A percentile compares a stretch with the other conserved stretches of the same genome.
These are phyloP conservation scores for Sindora glabra DNA, from an alignment of 306 rosid genomes.

Conservation along the genomic window DNA sequence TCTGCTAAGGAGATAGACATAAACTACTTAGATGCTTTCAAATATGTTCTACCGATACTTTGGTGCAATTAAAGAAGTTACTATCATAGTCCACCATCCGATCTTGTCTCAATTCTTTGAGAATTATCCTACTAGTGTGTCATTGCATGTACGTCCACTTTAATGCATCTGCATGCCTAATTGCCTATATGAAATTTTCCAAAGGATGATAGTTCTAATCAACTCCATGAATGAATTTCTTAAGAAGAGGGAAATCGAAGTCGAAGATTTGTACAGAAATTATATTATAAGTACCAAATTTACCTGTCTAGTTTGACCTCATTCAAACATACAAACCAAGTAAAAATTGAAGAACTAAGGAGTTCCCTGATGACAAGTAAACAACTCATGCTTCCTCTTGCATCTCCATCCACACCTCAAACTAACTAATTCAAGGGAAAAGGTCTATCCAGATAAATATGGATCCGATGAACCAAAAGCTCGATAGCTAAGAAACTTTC, in stretches of 20 bases:
- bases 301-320: not conserved
- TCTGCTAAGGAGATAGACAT: not conserved
- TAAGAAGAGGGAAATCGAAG: not conserved
- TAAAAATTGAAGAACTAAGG: not conserved
- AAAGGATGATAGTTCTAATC: not conserved
- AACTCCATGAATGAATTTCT: not conserved
- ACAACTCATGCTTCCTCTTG: not conserved
- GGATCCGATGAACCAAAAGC: slow-evolving; percentile 5
- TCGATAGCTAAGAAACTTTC: not conserved
- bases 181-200: not conserved
- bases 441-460: not conserved
- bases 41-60: not conserved
- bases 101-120: not conserved
- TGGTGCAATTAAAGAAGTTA: not conserved
- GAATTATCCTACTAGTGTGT: not conserved
- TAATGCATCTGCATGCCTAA: not conserved
- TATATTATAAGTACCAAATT: not conserved
- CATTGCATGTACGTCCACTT: not conserved
- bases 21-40: not conserved
- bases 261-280: not conserved
- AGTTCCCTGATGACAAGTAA: not conserved
- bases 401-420: not conserved
- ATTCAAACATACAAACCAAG: not conserved
- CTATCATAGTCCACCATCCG: not conserved
- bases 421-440: not conserved